Evolutionary conservation across 2,329 filamentous ascomycete species (phyloP).

Genomic region (Trichoderma semiorbis): DNA sequence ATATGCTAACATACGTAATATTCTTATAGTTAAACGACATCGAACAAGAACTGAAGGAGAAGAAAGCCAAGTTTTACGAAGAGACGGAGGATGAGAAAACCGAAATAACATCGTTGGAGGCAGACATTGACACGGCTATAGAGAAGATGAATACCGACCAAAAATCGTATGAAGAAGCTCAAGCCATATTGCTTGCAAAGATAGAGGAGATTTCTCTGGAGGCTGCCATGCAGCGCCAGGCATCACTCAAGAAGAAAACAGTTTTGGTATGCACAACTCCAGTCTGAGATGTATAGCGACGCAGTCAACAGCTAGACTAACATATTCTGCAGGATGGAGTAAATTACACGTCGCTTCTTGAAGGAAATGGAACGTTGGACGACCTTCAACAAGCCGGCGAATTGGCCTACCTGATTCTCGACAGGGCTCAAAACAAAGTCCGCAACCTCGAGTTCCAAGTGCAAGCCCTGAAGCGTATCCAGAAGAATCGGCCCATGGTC

Average conservation of each 20-base stretch:
- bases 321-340: background rate
- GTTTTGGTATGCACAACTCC: background rate
- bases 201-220: background rate
- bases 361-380: background rate
- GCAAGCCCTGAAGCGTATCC: background rate
- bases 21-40: background rate
- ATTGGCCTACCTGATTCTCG: background rate
- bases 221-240: background rate
- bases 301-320: background rate
- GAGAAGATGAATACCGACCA: background rate
- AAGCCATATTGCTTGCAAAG: background rate
- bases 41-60: background rate
- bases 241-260: background rate
- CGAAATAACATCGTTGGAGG: background rate
- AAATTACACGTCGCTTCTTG: background rate
- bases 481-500: background rate
- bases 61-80: background rate
- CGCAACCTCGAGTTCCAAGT: background rate
- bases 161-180: background rate
- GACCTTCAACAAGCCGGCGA: background rate
- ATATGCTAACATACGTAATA: background rate
- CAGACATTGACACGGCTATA: background rate
- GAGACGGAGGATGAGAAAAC: background rate
- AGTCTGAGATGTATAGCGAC: background rate
- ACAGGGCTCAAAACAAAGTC: background rate